Evolutionary conservation across 306 rosid genomes (phyloP).

Genomic region (Gastrolobium bilobum): DNA sequence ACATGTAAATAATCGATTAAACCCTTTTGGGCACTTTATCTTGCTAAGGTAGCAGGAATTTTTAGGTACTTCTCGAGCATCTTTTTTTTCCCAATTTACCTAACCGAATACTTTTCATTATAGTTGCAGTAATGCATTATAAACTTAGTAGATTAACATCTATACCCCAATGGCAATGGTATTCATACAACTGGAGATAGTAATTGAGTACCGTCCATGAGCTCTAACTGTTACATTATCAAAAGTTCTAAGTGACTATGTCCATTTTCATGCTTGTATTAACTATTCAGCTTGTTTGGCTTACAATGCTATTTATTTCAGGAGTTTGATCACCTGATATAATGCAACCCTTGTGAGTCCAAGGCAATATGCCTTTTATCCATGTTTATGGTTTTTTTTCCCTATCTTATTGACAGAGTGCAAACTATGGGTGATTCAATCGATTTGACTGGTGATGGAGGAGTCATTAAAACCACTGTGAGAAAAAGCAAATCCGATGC

Average conservation of each 20-base stretch:
- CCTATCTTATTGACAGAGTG: constrained; percentile 43
- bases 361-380: constrained; percentile 6
- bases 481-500: constrained; percentile 86
- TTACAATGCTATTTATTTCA: not conserved
- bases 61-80: constrained; percentile 1
- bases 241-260: not conserved
- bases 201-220: not conserved
- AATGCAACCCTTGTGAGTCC: not conserved
- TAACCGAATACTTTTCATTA: not conserved
- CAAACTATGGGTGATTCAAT: constrained; percentile 77
- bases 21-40: not conserved
- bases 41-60: not conserved
- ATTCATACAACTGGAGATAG: constrained; percentile 14
- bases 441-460: constrained; percentile 94
- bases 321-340: constrained; percentile 1
- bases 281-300: constrained; percentile 5
- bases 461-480: constrained; percentile 79
- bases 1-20: not conserved
- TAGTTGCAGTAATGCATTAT: not conserved
- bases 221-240: not conserved
- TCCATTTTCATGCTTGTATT: not conserved
- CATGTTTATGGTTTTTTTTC: constrained; percentile 28
- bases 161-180: not conserved
- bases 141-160: not conserved
- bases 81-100: not conserved